Evolutionary conservation across 2,329 filamentous ascomycete species (phyloP), one percentile per base, ranked within the genome.

Genomic region (Botrytis fabae): DNA sequence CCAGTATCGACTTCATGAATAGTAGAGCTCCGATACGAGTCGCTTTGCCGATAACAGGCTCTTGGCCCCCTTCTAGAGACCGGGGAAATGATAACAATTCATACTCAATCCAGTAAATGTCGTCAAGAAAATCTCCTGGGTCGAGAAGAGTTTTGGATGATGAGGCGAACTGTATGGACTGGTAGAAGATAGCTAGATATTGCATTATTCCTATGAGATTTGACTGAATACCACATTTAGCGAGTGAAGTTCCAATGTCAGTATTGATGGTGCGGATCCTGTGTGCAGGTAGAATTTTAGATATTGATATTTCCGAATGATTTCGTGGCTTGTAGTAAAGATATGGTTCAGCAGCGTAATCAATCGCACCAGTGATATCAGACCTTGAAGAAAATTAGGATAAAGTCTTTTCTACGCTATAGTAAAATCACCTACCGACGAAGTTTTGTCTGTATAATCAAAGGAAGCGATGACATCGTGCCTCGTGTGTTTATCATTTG

Each of bases 321-420:
- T 16, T 46, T 66, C 66, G 40, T 22, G 44, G 61, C 4, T 65
- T 28, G 35, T 75, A 75, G 8, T 71, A 40, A 5, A 78, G 72
- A 66, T 76, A 70, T 54, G 76, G 77, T 14, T 62, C 42, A 16
- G 73, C 69, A 38, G 65, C 75, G 65, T 77, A 78, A 60, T 78
- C 75, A n/a, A 77, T 77, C 40, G 77, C 76, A 32, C 77, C 77
- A 8, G 75, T 74, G 35, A 78, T 64, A 71, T 79, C 77, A n/a
- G 76, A 73, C 48, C 77, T 78, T 32, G 9, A 32, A 57, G 44
- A 18, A 9, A 46, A 48, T 71, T 66, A 59, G 22, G n/a, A 28
- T 44, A 6, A 6, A 22, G 20, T 25, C 35, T 28, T 28, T 18
- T 14, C 16, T 66, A 20, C 8, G 12, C 38, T 35, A 14, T 32